phyloP scores from a whole-genome alignment of 169 alveolate genomes.

The Eimeria brunetti region DNA sequence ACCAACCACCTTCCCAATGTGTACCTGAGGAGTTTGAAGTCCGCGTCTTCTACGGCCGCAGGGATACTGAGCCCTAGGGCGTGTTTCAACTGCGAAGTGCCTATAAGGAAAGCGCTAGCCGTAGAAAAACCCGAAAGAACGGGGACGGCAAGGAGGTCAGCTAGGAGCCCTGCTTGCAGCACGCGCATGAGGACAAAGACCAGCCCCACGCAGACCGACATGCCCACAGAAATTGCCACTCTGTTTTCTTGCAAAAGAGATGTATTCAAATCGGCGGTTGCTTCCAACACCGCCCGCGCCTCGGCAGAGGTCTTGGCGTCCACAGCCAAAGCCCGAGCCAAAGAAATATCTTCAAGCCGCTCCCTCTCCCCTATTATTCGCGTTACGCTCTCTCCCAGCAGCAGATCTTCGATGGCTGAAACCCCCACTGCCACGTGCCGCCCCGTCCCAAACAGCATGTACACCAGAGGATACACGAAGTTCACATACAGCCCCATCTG shows the following conservation, averaged over 20 bases:
- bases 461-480: slow-evolving; percentile 74
- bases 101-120: slow-evolving; percentile 81
- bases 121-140: slow-evolving; percentile 82
- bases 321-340: slow-evolving; percentile 30
- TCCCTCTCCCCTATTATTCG: slow-evolving; percentile 72
- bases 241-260: slow-evolving; percentile 36
- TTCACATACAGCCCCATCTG: slow-evolving; percentile 79
- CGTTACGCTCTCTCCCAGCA: slow-evolving; percentile 78
- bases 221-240: slow-evolving; percentile 56
- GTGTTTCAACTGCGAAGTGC: slow-evolving; percentile 79
- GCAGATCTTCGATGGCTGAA: slow-evolving; percentile 80
- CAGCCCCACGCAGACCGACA: slow-evolving; percentile 70
- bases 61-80: slow-evolving; percentile 69
- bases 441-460: slow-evolving; percentile 79
- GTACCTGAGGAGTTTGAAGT: slow-evolving; percentile 76
- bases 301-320: slow-evolving; percentile 37
- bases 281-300: slow-evolving; percentile 28
- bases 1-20: too few species aligned
- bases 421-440: slow-evolving; percentile 77
- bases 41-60: slow-evolving; percentile 71
- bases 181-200: slow-evolving; percentile 64
- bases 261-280: slow-evolving; percentile 23
- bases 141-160: slow-evolving; percentile 81
- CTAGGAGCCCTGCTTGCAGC: slow-evolving; percentile 74
- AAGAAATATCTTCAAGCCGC: slow-evolving; percentile 36